Percentiles rank a stretch among this genome's conserved stretches.
phyloP scores from a whole-genome alignment of 2,329 filamentous ascomycete genomes.

The Ambrosiella xylebori region DNA sequence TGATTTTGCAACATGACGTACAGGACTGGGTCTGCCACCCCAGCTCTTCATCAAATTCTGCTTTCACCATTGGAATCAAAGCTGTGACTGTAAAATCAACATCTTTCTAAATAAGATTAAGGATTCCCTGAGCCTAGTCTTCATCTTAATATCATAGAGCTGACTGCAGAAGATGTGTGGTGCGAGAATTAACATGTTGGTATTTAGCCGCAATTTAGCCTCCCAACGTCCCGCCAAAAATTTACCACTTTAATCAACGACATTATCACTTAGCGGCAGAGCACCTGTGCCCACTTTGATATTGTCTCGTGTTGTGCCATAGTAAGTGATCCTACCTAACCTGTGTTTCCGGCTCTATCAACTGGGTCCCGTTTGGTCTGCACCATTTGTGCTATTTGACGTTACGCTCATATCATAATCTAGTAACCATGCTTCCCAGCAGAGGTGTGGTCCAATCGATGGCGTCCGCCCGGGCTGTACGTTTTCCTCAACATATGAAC shows the following conservation, averaged over 20 bases:
- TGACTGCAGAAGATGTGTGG: neutral
- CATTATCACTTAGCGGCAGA: conserved; percentile 4
- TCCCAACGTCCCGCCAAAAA: conserved; percentile 13
- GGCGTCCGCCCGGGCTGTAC: conserved; percentile 21
- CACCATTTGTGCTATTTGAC: neutral
- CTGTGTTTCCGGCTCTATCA: neutral
- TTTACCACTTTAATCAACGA: conserved; percentile 10
- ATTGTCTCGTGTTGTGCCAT: conserved; percentile 15
- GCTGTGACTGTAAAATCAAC: no score
- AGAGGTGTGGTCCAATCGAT: conserved; percentile 27
- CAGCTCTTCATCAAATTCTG: no score
- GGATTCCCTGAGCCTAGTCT: no score
- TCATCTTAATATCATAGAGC: neutral
- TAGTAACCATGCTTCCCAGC: conserved; percentile 27
- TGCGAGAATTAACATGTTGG: no score
- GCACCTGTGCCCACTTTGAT: conserved; percentile 1
- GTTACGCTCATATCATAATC: neutral
- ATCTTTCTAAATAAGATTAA: no score
- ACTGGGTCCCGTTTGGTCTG: neutral
- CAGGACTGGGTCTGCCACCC: no score
- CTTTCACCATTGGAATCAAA: no score
- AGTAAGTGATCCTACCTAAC: neutral
- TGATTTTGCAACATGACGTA: no score
- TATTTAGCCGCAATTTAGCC: conserved; percentile 13
- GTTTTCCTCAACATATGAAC: conserved; percentile 6